Base-by-base conservation (phyloP, 225 moss, liverwort and hornwort species). In the Bryoerythrophyllum caledonicum region DNA sequence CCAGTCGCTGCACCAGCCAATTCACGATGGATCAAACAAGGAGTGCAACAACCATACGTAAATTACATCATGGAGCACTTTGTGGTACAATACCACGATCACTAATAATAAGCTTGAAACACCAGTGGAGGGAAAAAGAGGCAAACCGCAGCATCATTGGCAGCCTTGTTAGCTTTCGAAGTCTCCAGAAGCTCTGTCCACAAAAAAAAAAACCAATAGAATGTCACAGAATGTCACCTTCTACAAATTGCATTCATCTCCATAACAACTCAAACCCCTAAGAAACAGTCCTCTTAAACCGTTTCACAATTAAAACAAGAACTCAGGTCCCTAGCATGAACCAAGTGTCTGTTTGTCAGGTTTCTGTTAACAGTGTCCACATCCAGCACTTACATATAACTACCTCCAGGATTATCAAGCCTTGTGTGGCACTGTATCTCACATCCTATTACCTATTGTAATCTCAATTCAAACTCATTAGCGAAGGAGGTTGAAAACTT, bases 81-180 rank as follows among this genome's bases (percentile, higher is more conserved):
- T 44, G 44, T 44, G 44, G 44, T 44, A 44, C 44, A 44, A 44
- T 44, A 49, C 19, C 19, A 7, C 48, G 17, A 49, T 49, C 48
- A 49, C 44, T 19, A 49, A 49, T 49, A 17, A 60, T 16, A 67
- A 81, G 51, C 44, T 46, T 70, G 52, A 70, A 30, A 67, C 68
- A 67, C 32, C 8, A 63, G 17, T 3, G 4, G 68, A 25, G 26
- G 57, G 25, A 24, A 62, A 43, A 34, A 65, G 62, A 15, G 52
- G 30, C 84, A 3, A 48, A 97, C 96, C 88, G 83, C 89, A 61
- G 90, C 83, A 71, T 99, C 97, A 55, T 99, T 74, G 63, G 80
- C 91, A 23, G 90, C 84, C 74, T 99, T 99, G 81, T 99, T 89
- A 26, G 86, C 90, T 79, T 90, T 88, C 34, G 97, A 89, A 27